These are phyloP conservation scores for Phytophthora melonis DNA, from an alignment of 352 stramenopile genomes.

Conservation along the genomic window DNA sequence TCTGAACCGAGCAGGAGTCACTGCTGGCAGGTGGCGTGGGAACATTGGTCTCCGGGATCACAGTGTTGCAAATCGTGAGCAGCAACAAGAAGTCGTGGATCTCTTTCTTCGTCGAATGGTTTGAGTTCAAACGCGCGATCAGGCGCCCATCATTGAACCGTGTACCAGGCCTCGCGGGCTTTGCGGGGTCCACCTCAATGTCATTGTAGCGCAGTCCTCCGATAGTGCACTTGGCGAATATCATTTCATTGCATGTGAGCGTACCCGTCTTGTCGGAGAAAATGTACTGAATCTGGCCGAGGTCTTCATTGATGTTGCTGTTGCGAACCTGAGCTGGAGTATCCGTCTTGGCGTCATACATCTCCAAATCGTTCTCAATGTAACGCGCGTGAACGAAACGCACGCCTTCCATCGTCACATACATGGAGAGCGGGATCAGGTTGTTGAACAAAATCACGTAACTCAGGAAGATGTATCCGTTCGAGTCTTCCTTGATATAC, in stretches of 20 bases:
- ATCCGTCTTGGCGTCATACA: slow-evolving; percentile 80
- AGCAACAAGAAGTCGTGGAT: slow-evolving; percentile 89
- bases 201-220: slow-evolving; percentile 92
- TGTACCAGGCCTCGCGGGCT: slow-evolving; percentile 62
- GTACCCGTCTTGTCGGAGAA: slow-evolving; percentile 92
- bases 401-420: slow-evolving; percentile 92
- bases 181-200: slow-evolving; percentile 65
- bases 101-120: slow-evolving; percentile 85
- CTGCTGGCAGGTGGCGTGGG: slow-evolving; percentile 36
- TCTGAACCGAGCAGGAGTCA: slow-evolving; percentile 27
- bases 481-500: slow-evolving; percentile 74
- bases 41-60: slow-evolving; percentile 74
- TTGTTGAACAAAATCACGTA: slow-evolving; percentile 93
- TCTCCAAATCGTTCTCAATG: slow-evolving; percentile 88
- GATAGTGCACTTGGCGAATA: slow-evolving; percentile 94
- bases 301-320: slow-evolving; percentile 91
- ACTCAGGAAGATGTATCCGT: slow-evolving; percentile 91
- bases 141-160: slow-evolving; percentile 84
- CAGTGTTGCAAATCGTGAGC: slow-evolving; percentile 90
- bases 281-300: slow-evolving; percentile 92
- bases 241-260: slow-evolving; percentile 90
- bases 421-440: slow-evolving; percentile 89
- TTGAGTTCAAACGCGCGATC: slow-evolving; percentile 75
- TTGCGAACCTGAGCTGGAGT: slow-evolving; percentile 86
- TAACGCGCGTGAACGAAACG: slow-evolving; percentile 87